phyloP scores from a whole-genome alignment of 345 rosid genomes.

The Reutealis trisperma region DNA sequence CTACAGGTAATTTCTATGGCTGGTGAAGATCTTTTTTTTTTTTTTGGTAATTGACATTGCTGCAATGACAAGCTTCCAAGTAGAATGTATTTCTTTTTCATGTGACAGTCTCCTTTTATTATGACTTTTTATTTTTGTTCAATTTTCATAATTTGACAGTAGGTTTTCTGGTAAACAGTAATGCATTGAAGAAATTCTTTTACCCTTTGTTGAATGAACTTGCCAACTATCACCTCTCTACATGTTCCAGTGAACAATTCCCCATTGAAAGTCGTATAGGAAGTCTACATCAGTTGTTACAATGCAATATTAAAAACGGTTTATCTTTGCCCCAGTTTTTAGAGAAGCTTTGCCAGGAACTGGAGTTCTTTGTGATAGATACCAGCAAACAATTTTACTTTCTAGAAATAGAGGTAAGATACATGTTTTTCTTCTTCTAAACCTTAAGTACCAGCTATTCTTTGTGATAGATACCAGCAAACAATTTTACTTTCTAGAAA shows the following conservation, averaged over 20 bases:
- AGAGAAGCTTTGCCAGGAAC: slow-evolving; percentile 48
- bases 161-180: slow-evolving; percentile 41
- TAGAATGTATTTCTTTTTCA: neutral
- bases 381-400: slow-evolving; percentile 45
- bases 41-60: neutral
- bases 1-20: slow-evolving; percentile 53
- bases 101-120: neutral
- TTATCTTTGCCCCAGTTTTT: slow-evolving; percentile 30
- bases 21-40: neutral
- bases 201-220: slow-evolving; percentile 49
- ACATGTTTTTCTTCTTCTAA: neutral
- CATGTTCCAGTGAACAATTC: slow-evolving; percentile 29
- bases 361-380: slow-evolving; percentile 42
- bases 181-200: slow-evolving; percentile 58
- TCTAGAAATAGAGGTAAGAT: slow-evolving; percentile 63
- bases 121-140: neutral
- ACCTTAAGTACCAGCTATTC: neutral
- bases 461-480: slow-evolving; percentile 40
- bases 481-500: slow-evolving; percentile 53
- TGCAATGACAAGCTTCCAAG: neutral
- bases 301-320: slow-evolving; percentile 28
- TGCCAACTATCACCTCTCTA: slow-evolving; percentile 26
- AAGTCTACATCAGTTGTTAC: slow-evolving; percentile 48
- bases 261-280: slow-evolving; percentile 36
- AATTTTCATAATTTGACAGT: neutral